A percentile compares a stretch with the other conserved stretches of the same genome.
phyloP scores from a whole-genome alignment of 495 filamentous ascomycete species.

The Aspergillus carlsbadensis region DNA sequence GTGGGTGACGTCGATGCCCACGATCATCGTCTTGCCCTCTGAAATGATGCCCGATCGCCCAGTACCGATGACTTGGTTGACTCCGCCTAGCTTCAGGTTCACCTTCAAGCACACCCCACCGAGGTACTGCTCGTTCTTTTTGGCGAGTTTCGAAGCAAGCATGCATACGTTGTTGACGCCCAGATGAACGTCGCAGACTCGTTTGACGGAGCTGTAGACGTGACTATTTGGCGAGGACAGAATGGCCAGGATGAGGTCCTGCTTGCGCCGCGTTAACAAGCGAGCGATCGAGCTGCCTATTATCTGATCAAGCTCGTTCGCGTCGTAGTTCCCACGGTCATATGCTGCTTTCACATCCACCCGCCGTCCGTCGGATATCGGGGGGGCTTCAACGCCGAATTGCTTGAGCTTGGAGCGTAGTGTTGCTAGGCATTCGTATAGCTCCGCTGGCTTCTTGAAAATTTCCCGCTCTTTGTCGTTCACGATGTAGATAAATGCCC shows the following conservation, averaged over 20 bases:
- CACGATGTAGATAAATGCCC: constrained; percentile 1
- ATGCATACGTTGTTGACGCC: constrained; percentile 9
- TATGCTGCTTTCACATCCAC: background rate
- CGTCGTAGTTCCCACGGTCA: background rate
- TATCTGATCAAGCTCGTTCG: background rate
- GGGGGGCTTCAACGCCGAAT: background rate
- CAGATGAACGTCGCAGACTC: constrained; percentile 1
- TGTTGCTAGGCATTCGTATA: background rate
- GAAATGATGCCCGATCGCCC: constrained; percentile 56
- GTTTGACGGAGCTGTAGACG: constrained; percentile 59
- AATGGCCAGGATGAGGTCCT: constrained; percentile 59
- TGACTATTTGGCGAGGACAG: constrained; percentile 47
- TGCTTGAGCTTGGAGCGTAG: background rate
- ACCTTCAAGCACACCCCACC: constrained; percentile 78
- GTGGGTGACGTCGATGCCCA: constrained; percentile 88
- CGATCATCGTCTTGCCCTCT: constrained; percentile 72
- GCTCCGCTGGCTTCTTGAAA: background rate
- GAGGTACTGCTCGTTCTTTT: constrained; percentile 49
- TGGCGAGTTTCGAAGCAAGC: constrained; percentile 46
- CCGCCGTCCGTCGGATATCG: background rate
- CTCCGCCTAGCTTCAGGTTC: constrained; percentile 81
- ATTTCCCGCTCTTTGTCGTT: background rate
- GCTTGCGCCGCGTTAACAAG: constrained; percentile 16
- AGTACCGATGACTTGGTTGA: constrained; percentile 62
- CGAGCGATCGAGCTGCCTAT: constrained; percentile 28